Percentiles rank a stretch among this genome's conserved stretches.
Evolutionary conservation across 208 protist species (phyloP).

Genomic region (Trypanosoma lewisi): DNA sequence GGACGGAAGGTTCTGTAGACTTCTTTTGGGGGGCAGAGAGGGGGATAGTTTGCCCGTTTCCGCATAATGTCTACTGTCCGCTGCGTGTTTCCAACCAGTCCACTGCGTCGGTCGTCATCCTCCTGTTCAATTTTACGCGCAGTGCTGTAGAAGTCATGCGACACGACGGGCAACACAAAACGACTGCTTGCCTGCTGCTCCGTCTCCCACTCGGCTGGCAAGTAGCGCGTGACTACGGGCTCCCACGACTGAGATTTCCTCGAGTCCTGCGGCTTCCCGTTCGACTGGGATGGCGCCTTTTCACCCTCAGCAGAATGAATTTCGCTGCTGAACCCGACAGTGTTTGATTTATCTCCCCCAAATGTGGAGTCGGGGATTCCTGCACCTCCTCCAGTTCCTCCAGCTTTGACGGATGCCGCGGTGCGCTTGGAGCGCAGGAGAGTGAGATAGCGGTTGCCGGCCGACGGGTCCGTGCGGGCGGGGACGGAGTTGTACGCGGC

Average conservation of each 20-base stretch:
- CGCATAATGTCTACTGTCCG: conserved; percentile 73
- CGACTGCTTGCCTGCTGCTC: conserved; percentile 47
- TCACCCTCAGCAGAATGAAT: no score
- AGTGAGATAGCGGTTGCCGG: conserved; percentile 15
- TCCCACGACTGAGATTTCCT: background rate
- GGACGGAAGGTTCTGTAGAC: conserved; percentile 30
- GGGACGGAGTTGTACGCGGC: conserved; percentile 35
- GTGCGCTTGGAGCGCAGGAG: background rate
- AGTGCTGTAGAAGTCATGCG: conserved; percentile 64
- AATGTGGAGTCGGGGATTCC: no score
- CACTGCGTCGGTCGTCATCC: conserved; percentile 69
- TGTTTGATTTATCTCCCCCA: no score
- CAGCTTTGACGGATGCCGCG: background rate
- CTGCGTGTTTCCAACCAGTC: conserved; percentile 62
- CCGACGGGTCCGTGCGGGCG: conserved; percentile 5
- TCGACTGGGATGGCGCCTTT: no score
- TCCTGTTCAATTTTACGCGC: conserved; percentile 64
- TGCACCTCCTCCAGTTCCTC: background rate
- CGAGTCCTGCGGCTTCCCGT: no score
- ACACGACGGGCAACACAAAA: conserved; percentile 42
- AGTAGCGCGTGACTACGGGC: conserved; percentile 16
- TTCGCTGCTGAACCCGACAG: no score
- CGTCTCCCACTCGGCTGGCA: conserved; percentile 56
- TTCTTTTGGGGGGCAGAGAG: conserved; percentile 35
- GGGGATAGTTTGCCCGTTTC: conserved; percentile 54